Evolutionary conservation across 306 rosid species (phyloP).

Genomic region (Cicer bijugum): DNA sequence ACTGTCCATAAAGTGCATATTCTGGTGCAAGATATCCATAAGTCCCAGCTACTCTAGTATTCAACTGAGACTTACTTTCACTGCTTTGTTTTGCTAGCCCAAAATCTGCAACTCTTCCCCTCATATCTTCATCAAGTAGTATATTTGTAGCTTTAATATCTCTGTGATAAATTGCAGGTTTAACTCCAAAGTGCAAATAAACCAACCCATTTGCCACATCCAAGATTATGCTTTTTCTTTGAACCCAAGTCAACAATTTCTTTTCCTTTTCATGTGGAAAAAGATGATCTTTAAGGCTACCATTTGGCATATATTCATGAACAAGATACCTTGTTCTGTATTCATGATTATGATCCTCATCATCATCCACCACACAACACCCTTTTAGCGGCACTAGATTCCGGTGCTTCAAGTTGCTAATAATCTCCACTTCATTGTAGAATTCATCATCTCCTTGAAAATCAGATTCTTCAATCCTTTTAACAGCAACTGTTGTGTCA

Average conservation of each 20-base stretch:
- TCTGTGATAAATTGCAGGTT: constrained; percentile 86
- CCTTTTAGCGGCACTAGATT: constrained; percentile 87
- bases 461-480: constrained; percentile 74
- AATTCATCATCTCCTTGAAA: constrained; percentile 73
- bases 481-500: constrained; percentile 73
- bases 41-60: constrained; percentile 91
- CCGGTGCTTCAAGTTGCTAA: constrained; percentile 85
- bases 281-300: constrained; percentile 74
- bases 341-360: constrained; percentile 42
- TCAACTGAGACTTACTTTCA: constrained; percentile 81
- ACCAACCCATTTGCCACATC: constrained; percentile 86
- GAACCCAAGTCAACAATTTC: constrained; percentile 73
- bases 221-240: constrained; percentile 76
- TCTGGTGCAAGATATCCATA: constrained; percentile 92
- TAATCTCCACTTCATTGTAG: constrained; percentile 84
- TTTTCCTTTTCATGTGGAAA: constrained; percentile 49
- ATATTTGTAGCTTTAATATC: constrained; percentile 92
- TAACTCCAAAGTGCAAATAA: constrained; percentile 87
- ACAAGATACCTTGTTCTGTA: constrained; percentile 69
- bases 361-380: constrained; percentile 74
- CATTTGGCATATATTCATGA: constrained; percentile 87
- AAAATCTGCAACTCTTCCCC: constrained; percentile 86
- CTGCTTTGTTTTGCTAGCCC: constrained; percentile 79
- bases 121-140: constrained; percentile 76
- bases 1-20: constrained; percentile 92